Conservation (phyloP, 2,329 filamentous ascomycete species). For the Ophiocordyceps sinensis region DNA sequence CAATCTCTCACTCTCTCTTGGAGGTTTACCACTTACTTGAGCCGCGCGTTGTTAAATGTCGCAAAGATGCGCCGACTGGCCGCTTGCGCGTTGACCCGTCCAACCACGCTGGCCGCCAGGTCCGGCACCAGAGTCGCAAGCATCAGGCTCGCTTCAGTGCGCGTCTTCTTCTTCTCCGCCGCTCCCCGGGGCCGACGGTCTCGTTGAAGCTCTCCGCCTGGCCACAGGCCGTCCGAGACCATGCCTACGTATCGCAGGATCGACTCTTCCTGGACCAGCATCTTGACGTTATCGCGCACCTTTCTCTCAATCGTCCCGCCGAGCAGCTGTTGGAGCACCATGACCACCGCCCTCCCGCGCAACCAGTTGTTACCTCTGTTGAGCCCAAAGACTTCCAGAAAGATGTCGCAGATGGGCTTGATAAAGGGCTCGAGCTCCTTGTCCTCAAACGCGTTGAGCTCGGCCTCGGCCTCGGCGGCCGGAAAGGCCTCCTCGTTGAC, state of each 20-base stretch:
- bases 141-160: conserved; percentile 78
- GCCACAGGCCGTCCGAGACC: conserved; percentile 71
- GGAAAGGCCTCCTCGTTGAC: conserved; percentile 34
- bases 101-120: conserved; percentile 83
- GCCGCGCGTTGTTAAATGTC: conserved; percentile 74
- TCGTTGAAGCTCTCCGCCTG: conserved; percentile 42
- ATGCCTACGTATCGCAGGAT: conserved; percentile 62
- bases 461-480: conserved; percentile 74
- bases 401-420: conserved; percentile 95
- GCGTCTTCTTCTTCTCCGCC: conserved; percentile 63
- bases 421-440: conserved; percentile 88
- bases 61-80: conserved; percentile 82
- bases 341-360: conserved; percentile 84
- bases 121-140: conserved; percentile 83
- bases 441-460: conserved; percentile 84
- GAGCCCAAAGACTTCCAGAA: conserved; percentile 88
- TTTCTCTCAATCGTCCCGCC: conserved; percentile 94
- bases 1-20: too few species aligned
- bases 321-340: conserved; percentile 88
- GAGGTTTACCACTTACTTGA: conserved; percentile 52
- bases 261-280: conserved; percentile 62
- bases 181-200: conserved; percentile 42
- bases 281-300: conserved; percentile 69
- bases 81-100: conserved; percentile 77
- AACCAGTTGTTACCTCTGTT: conserved; percentile 96